Evolutionary conservation across 805 yeast genomes (phyloP), one percentile per base, ranked within the genome.

Genomic region (Myxozyma kluyveri): DNA sequence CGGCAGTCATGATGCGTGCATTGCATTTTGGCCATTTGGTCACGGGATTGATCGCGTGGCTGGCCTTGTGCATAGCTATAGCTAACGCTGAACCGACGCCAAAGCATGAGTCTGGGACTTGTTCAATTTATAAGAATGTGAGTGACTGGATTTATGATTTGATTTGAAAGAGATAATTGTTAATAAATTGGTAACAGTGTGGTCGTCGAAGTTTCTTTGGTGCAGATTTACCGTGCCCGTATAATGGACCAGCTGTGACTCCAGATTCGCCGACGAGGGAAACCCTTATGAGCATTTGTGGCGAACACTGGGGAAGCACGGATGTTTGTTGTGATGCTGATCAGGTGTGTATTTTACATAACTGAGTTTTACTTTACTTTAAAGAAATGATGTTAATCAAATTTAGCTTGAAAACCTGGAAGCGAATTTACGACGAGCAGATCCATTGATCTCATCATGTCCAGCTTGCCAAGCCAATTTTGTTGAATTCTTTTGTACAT

Each of bases 381-480:
- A n/a, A n/a, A n/a, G n/a, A n/a, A n/a, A n/a, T n/a, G n/a, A n/a
- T n/a, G n/a, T n/a, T n/a, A n/a, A n/a, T n/a, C n/a, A 29, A 6
- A 18, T 49, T 27, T 39, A 62, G 59, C 62, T 71, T 23, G 58
- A 65, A 0, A 72, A 73, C 36, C 71, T 91, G 44, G 77, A 77
- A 59, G 70, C 74, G 33, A 83, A 83, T 61, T 67, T 86, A 50
- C 79, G 82, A 70, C 86, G 83, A 60, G 95, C 87, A 21, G 95
- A 84, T 57, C 81, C 87, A 1, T 67, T 88, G 51, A 84, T 90
- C 44, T 84, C 95, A 2, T 84, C 96, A 1, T 86, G 99, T 67
- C 97, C 97, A 1, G 98, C 99, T 0, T 91, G 99, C 67, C 74
- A 79, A 51, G 82, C 81, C 67, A 91, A 91, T 72, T 91, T 91